Conservation (phyloP, 2,329 filamentous ascomycete species). For the Plenodomus lindquistii region DNA sequence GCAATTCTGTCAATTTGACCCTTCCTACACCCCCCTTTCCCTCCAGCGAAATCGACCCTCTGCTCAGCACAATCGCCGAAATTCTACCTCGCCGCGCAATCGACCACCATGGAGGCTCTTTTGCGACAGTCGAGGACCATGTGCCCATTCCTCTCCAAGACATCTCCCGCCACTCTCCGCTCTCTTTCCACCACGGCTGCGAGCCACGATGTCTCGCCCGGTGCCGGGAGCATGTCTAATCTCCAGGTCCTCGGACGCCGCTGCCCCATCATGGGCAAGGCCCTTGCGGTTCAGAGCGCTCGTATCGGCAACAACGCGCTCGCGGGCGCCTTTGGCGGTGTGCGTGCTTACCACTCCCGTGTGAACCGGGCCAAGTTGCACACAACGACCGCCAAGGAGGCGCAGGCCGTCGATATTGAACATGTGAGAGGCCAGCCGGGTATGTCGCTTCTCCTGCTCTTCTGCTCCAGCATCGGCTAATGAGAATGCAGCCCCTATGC, state of each 20-base stretch:
- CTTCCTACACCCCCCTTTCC: constrained; percentile 1
- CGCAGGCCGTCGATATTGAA: constrained; percentile 70
- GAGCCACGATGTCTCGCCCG: constrained; percentile 68
- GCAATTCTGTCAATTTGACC: constrained; percentile 12
- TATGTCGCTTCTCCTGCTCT: constrained; percentile 29
- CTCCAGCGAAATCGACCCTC: background rate
- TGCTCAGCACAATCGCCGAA: background rate
- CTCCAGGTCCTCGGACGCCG: constrained; percentile 90
- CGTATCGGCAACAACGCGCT: constrained; percentile 53
- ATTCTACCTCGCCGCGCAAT: constrained; percentile 8
- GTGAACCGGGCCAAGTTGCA: constrained; percentile 75
- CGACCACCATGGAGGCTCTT: constrained; percentile 78
- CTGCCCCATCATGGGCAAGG: constrained; percentile 99
- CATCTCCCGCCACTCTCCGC: constrained; percentile 87
- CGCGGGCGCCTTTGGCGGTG: constrained; percentile 54
- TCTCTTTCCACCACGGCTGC: constrained; percentile 78
- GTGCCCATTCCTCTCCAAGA: constrained; percentile 97
- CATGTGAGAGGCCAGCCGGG: constrained; percentile 45
- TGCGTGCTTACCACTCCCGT: constrained; percentile 53
- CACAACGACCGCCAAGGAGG: constrained; percentile 76
- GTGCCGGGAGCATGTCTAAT: constrained; percentile 94
- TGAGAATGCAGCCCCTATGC: constrained; percentile 25
- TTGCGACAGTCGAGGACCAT: constrained; percentile 94
- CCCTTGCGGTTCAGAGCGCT: constrained; percentile 78
- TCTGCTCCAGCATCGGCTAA: background rate